Evolutionary conservation across 2,329 filamentous ascomycete genomes (phyloP), one percentile per base, ranked within the genome.

Genomic region (Colletotrichum chlorophyti): DNA sequence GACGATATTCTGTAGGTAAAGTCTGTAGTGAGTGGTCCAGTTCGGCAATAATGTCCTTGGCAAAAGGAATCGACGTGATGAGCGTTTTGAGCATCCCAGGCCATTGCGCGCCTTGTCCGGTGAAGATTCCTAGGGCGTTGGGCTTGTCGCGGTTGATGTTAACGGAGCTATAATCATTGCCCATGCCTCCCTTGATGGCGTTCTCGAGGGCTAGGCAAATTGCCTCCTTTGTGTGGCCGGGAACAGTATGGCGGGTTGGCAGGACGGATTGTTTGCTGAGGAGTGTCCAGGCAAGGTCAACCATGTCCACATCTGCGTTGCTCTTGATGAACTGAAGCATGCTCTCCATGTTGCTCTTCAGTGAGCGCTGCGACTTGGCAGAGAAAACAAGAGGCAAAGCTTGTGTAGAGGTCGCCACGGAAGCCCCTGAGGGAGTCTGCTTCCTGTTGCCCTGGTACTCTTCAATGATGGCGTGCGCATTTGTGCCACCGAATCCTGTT

Each of bases 51-150:
- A 66, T 35, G 35, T 37, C 7, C n/a, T 63, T 43, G 7, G 53
- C 49, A 3, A 45, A 19, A 4, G 53, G 40, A 8, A 53, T 60
- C 3, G 15, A 35, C 9, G 45, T 15, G 6, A 69, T 29, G 7
- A 69, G 43, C 3, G 38, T 21, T 7, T 29, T 53, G 17, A 32
- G 17, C 67, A 70, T 70, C 2, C 37, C 29, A 14, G 65, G 43
- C 68, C 68, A 72, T 38, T 72, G 70, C 1, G 69, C 70, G 21
- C 70, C 70, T 46, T 73, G 70, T 0, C 70, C 69, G 3, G 71
- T 70, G 38, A 72, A 73, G 2, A 72, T 49, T 9, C 64, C 66
- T 1, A 70, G 34, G 29, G 59, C 23, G 11, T 19, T 41, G 5
- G 50, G 23, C 4, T 21, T 10, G 12, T 14, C 17, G 5, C 34